Base-by-base conservation (phyloP, 1,284 basidiomycete genomes). In the Sporisorium exsertum region DNA sequence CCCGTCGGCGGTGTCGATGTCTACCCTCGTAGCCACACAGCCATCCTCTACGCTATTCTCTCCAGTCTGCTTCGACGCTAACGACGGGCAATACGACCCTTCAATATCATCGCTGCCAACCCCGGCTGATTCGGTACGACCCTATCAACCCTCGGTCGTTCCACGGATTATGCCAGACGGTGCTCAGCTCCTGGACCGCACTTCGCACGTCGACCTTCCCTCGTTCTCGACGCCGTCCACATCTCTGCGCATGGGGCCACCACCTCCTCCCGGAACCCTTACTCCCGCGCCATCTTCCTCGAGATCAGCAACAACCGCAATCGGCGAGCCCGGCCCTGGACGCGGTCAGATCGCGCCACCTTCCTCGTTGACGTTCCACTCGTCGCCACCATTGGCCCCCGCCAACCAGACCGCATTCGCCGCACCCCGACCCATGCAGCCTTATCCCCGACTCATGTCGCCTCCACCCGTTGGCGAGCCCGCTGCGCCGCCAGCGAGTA, bases 391-490 rank as follows among this genome's bases (percentile, higher is more conserved):
- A 20, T 24, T 55, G 42, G 47, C 62, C 18, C 63, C 57, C 56
- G 51, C 61, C 4, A 45, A 51, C 24, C 68, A 72, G 6, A 27
- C 50, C 15, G 43, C 76, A 3, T 61, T 77, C 42, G 60, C 68
- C 5, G 79, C 77, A 42, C 70, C 80, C 6, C 55, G 67, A 55
- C 64, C 79, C 33, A 72, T 81, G 66, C 79, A 69, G 52, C 77
- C 80, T 8, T 80, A 72, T 37, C 59, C 79, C 16, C 60, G 77
- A 22, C 67, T 78, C 22, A 79, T 71, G 32, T 82, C 80, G 22
- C 75, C 80, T 8, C 72, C 75, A 51, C 75, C 79, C 15, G 18
- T 43, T 10, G 74, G 68, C 16, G 64, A 66, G 37, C 27, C 42
- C 10, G 51, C 43, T 16, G 37, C 35, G 6, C 29, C 26, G 5